Evolutionary conservation across 768 basidiomycete species (phyloP), one percentile per base, ranked within the genome.

Genomic region (Termitomyces sp.): DNA sequence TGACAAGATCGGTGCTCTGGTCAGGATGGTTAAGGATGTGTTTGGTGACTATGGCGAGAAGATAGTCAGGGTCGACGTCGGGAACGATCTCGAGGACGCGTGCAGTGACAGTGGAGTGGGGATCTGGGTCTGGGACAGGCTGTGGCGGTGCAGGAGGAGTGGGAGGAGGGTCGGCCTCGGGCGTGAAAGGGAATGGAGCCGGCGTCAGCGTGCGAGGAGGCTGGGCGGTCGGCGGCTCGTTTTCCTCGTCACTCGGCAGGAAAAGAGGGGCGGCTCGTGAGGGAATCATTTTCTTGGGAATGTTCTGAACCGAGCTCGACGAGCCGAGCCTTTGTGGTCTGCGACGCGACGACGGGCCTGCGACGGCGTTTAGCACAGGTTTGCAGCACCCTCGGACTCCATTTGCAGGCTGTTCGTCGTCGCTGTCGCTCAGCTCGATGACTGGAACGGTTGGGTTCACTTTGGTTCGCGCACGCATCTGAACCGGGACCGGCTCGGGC

Each of bases 61-160:
- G 79, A 61, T 90, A 78, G 3, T 75, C 72, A 0, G 85, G 82
- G 22, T 80, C 75, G 24, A 90, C 86, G 62, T 90, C 87, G 0
- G 90, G 90, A 13, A 90, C 68, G 46, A 92, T 80, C 63, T 89
- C 87, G 37, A 87, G 72, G 31, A 90, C 75, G 42, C 76, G 82
- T 1, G 80, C 76, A 31, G 86, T 56, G 60, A 54, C 57, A 55
- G 62, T 59, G 57, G 73, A 55, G 54, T 63, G 28, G 28, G 68
- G 67, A 26, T 69, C 67, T 9, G 63, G 62, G 7, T 58, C 60
- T 2, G 56, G 48, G 7, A 51, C 39, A 8, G 24, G 39, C 47
- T 28, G 28, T 47, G 57, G 34, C 51, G 41, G 47, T 48, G 51
- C 28, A 44, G 42, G 42, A 7, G 51, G 50, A 33, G 55, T 55